Conservation (phyloP, 106 monocot genomes). For the Vanilla planifolia region DNA sequence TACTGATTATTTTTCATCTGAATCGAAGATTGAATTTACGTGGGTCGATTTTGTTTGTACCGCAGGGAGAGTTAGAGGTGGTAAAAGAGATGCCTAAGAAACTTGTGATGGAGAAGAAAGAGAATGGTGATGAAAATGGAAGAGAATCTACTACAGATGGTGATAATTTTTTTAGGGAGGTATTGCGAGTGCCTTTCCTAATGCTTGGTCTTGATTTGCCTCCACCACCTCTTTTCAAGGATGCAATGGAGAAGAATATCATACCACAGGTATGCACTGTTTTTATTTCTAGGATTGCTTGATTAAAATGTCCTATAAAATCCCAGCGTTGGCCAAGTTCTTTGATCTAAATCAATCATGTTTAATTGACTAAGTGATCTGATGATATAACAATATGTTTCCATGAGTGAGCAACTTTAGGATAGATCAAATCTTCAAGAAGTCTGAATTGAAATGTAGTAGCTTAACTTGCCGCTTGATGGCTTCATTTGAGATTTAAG, state of each 20-base stretch:
- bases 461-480: no score
- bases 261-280: conserved; percentile 76
- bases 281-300: not conserved
- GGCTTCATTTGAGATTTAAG: no score
- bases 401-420: no score
- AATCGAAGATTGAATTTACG: conserved; percentile 3
- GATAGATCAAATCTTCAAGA: no score
- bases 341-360: no score
- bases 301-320: no score
- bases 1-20: conserved; percentile 1
- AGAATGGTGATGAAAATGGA: conserved; percentile 40
- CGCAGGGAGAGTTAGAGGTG: conserved; percentile 91
- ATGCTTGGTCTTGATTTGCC: conserved; percentile 99
- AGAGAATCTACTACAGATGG: conserved; percentile 10
- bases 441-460: no score
- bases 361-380: no score
- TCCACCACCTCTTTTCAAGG: conserved; percentile 96
- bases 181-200: conserved; percentile 66
- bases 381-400: no score
- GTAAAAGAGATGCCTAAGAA: conserved; percentile 82
- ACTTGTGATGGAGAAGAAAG: conserved; percentile 55
- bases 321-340: no score
- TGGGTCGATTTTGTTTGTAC: conserved; percentile 6
- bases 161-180: conserved; percentile 54
- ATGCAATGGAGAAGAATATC: conserved; percentile 98